Evolutionary conservation across 805 yeast genomes (phyloP).

Genomic region (Metschnikowia continentalis): DNA sequence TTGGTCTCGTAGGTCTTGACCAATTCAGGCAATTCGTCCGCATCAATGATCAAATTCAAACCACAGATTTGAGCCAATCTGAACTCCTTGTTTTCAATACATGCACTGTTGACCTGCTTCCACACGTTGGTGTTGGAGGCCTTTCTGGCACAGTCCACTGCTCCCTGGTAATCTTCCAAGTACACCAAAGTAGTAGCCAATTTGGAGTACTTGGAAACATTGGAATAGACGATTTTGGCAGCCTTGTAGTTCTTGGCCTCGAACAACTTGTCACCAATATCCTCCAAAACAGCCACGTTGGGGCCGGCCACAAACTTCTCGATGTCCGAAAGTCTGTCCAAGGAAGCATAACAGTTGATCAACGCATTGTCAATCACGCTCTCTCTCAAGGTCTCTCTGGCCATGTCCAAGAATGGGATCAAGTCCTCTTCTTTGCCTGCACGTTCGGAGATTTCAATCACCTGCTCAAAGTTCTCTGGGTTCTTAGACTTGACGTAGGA

Average conservation of each 20-base stretch:
- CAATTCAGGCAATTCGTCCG: slow-evolving; percentile 90
- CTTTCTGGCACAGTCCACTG: slow-evolving; percentile 98
- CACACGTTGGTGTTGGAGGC: slow-evolving; percentile 91
- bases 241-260: slow-evolving; percentile 82
- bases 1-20: slow-evolving; percentile 81
- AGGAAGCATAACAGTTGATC: slow-evolving; percentile 78
- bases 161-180: slow-evolving; percentile 88
- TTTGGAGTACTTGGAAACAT: slow-evolving; percentile 90
- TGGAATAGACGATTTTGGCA: slow-evolving; percentile 81
- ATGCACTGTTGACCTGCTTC: slow-evolving; percentile 96
- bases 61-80: slow-evolving; percentile 98
- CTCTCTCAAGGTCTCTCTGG: slow-evolving; percentile 87
- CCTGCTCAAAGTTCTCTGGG: slow-evolving; percentile 84
- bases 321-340: slow-evolving; percentile 72
- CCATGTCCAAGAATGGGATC: slow-evolving; percentile 81
- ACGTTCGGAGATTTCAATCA: slow-evolving; percentile 88
- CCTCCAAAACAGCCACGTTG: slow-evolving; percentile 88
- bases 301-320: slow-evolving; percentile 80
- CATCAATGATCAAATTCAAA: slow-evolving; percentile 91
- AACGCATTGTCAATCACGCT: slow-evolving; percentile 91
- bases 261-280: slow-evolving; percentile 87
- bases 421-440: slow-evolving; percentile 96
- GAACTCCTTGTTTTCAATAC: slow-evolving; percentile 92
- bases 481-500: slow-evolving; percentile 91
- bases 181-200: slow-evolving; percentile 95